Conservation (phyloP, 2,329 filamentous ascomycete genomes). For the Colletotrichum liriopes region DNA sequence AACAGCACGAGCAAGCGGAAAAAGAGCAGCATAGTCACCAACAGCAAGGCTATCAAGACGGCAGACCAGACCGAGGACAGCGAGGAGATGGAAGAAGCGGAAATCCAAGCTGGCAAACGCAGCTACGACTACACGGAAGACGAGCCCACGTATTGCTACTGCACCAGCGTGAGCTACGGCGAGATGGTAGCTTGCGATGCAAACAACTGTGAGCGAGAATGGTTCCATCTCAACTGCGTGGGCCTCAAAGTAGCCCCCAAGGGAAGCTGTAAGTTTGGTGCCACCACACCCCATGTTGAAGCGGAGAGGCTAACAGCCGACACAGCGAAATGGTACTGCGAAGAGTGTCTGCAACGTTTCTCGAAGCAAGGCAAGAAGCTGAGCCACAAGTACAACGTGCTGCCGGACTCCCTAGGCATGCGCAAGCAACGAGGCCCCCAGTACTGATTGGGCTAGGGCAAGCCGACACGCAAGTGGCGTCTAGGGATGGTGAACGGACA, state of each 20-base stretch:
- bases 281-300: neutral
- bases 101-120: conserved; percentile 68
- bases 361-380: conserved; percentile 69
- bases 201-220: conserved; percentile 80
- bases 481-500: neutral
- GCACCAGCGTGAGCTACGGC: conserved; percentile 84
- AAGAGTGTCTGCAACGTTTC: conserved; percentile 81
- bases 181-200: conserved; percentile 89
- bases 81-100: conserved; percentile 64
- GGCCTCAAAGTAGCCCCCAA: conserved; percentile 85
- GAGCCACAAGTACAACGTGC: conserved; percentile 59
- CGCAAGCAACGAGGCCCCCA: conserved; percentile 35
- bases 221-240: conserved; percentile 89
- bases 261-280: conserved; percentile 76
- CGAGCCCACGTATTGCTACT: conserved; percentile 85
- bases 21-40: conserved; percentile 64
- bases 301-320: conserved; percentile 15
- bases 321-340: conserved; percentile 85
- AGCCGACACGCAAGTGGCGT: neutral
- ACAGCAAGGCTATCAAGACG: conserved; percentile 55
- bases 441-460: conserved; percentile 8
- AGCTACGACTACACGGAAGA: conserved; percentile 55
- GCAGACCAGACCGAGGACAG: conserved; percentile 61
- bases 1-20: conserved; percentile 70
- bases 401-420: conserved; percentile 27